These are phyloP conservation scores for Trichocladium uniseriatum DNA, from an alignment of 495 filamentous ascomycete genomes.

Conservation along the genomic window DNA sequence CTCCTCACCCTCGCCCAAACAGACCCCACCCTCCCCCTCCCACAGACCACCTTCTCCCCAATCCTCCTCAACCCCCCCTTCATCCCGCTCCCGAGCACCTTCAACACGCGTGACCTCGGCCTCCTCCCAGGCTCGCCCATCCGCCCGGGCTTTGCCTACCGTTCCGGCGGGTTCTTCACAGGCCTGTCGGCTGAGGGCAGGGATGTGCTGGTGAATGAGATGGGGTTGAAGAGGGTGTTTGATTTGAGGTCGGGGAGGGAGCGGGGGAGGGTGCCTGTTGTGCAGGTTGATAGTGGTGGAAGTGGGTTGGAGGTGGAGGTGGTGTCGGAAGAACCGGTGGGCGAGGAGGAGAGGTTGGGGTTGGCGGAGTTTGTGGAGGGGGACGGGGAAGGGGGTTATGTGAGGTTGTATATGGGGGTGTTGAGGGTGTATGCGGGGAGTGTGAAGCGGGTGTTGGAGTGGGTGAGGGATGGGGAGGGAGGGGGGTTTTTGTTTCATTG, in stretches of 20 bases:
- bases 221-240: conserved; percentile 35
- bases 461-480: conserved; percentile 23
- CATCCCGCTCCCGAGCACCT: conserved; percentile 39
- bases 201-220: conserved; percentile 29
- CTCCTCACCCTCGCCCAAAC: conserved; percentile 32
- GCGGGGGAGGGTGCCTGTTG: conserved; percentile 27
- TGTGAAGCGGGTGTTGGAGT: conserved; percentile 31
- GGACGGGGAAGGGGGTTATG: conserved; percentile 32
- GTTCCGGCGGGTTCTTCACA: conserved; percentile 38
- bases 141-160: conserved; percentile 41
- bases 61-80: conserved; percentile 43
- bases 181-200: conserved; percentile 25
- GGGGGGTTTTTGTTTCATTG: conserved; percentile 38
- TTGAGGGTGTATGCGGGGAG: conserved; percentile 27
- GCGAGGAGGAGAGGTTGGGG: conserved; percentile 25
- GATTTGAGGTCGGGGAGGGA: conserved; percentile 37
- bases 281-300: conserved; percentile 30
- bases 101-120: conserved; percentile 39
- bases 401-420: conserved; percentile 35
- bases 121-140: conserved; percentile 16
- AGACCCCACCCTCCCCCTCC: conserved; percentile 28
- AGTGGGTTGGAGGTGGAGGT: conserved; percentile 34
- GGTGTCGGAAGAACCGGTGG: conserved; percentile 26
- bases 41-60: conserved; percentile 16
- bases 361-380: conserved; percentile 31